Conservation (phyloP, 1,284 basidiomycete species). For the Moniliophthora roreri region DNA sequence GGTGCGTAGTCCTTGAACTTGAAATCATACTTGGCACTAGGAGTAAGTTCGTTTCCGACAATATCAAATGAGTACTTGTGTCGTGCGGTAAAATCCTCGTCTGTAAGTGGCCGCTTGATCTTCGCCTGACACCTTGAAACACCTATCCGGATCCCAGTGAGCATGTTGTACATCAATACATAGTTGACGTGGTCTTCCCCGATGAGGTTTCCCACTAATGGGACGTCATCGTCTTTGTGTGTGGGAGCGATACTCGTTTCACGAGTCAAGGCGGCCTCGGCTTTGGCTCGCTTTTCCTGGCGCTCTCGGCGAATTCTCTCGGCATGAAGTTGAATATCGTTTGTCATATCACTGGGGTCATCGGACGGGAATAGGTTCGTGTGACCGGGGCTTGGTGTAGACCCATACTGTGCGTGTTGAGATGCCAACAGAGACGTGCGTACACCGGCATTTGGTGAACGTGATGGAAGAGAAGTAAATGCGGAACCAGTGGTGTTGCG, state of each 20-base stretch:
- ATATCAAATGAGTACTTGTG: conserved; percentile 99
- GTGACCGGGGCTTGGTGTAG: conserved; percentile 7
- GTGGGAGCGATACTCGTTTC: conserved; percentile 19
- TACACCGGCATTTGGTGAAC: background rate
- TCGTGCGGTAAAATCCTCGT: conserved; percentile 85
- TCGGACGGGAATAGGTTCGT: conserved; percentile 1
- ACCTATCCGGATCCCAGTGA: conserved; percentile 95
- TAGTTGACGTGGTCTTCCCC: conserved; percentile 98
- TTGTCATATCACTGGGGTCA: conserved; percentile 20
- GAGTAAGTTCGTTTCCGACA: conserved; percentile 95
- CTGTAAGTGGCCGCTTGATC: conserved; percentile 80
- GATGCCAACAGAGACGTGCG: conserved; percentile 8
- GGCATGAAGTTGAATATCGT: conserved; percentile 71
- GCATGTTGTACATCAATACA: conserved; percentile 99
- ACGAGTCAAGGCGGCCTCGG: conserved; percentile 46
- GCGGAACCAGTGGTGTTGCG: conserved; percentile 38
- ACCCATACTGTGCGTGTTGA: conserved; percentile 10
- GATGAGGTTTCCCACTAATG: conserved; percentile 92
- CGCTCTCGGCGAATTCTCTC: conserved; percentile 82
- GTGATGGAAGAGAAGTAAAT: background rate
- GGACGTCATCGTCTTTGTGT: conserved; percentile 47
- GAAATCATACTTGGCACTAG: conserved; percentile 95
- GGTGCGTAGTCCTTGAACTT: conserved; percentile 99
- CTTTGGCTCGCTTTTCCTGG: conserved; percentile 59
- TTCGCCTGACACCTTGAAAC: conserved; percentile 97